Conservation (phyloP, 2,329 filamentous ascomycete genomes). For the Onygenales sp. region DNA sequence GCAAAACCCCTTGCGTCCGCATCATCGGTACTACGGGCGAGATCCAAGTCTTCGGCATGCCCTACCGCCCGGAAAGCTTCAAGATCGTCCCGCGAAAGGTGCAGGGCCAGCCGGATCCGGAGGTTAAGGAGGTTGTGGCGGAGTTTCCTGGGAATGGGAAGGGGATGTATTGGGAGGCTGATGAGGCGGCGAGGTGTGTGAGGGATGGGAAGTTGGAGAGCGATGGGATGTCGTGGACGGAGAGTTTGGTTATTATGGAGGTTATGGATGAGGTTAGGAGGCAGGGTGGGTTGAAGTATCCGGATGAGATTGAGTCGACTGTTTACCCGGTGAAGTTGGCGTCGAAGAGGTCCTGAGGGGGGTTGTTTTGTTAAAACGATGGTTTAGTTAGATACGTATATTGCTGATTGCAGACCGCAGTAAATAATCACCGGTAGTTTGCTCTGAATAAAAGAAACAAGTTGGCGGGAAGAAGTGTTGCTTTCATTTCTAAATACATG, state of each 20-base stretch:
- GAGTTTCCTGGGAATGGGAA: conserved; percentile 53
- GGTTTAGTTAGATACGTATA: not conserved
- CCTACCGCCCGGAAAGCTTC: conserved; percentile 60
- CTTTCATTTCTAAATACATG: too few species aligned
- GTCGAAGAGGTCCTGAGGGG: not conserved
- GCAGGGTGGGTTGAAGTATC: conserved; percentile 54
- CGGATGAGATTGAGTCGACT: conserved; percentile 55
- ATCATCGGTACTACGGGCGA: conserved; percentile 75
- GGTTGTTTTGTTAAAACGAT: too few species aligned
- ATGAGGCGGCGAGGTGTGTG: conserved; percentile 65
- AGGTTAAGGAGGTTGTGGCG: conserved; percentile 26
- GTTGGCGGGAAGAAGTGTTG: too few species aligned
- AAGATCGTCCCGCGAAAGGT: conserved; percentile 49
- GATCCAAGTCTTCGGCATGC: conserved; percentile 66
- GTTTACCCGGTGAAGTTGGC: conserved; percentile 40
- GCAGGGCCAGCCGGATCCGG: conserved; percentile 35
- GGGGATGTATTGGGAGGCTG: conserved; percentile 85
- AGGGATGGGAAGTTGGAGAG: conserved; percentile 71
- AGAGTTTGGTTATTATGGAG: conserved; percentile 81
- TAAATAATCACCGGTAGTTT: too few species aligned
- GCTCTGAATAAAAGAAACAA: too few species aligned
- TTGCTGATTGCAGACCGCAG: not conserved
- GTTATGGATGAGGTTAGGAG: conserved; percentile 60
- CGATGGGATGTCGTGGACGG: conserved; percentile 57
- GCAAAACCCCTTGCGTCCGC: conserved; percentile 57